Evolutionary conservation across 169 alveolate species (phyloP), one percentile per base, ranked within the genome.

Genomic region (Cryptosporidium ubiquitum): DNA sequence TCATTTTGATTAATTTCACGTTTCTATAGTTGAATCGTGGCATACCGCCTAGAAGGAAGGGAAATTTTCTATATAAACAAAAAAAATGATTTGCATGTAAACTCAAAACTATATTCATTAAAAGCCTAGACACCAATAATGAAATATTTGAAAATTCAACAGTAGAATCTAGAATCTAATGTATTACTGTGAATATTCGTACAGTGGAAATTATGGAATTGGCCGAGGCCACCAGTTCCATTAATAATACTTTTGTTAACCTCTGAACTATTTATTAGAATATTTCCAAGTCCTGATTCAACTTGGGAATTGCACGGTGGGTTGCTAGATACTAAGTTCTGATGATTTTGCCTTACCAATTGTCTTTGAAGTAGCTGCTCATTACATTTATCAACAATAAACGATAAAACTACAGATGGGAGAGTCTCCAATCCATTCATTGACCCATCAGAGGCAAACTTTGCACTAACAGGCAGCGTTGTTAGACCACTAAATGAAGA

Each of bases 371-470:
- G 64, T 14, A 79, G 61, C 55, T 79, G 89, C 14, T 79, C 89
- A 20, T 58, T 61, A 29, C 89, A 79, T n/a, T 64, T 79, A 26
- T 79, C 89, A 35, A 79, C 89, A 42, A 79, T 79, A 79, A 79
- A 79, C 33, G 89, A 58, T 61, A 79, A 61, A 40, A 79, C 89
- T 37, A 64, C 89, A 9, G 89, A 79, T 20, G 89, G 89, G 5
- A 79, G 89, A 16, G 89, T 66, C 39, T 79, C 89, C 3, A 79
- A 47, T 37, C 89, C 89, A 61, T 79, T 79, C 35, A 79, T 64
- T 20, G 89, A 20, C 6, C 89, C 89, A 61, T 79, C 89, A 29
- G 89, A 79, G 52, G 75, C 89, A 58, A 79, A 79, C 18, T 61
- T 79, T 20, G 89, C 89, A 60, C 89, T 39, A 0, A 79, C 89